A percentile compares a stretch with the other conserved stretches of the same genome.
Conservation (phyloP, 169 alveolate species). For the Pseudocohnilembus persalinus region DNA sequence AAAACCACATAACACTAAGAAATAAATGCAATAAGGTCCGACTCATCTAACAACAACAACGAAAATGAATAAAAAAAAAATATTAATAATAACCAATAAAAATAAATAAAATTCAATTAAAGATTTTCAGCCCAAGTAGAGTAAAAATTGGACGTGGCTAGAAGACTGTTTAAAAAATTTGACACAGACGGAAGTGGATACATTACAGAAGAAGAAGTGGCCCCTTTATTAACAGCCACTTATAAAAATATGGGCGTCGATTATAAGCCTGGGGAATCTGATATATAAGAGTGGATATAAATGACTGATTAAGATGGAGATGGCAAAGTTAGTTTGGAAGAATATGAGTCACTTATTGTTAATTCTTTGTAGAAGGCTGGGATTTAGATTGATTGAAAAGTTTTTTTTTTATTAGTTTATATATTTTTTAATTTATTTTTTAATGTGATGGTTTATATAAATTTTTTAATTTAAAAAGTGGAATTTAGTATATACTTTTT, state of each 20-base stretch:
- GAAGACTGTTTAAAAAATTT: constrained; percentile 29
- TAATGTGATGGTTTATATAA: background rate
- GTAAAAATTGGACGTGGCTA: constrained; percentile 37
- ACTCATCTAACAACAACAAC: no score
- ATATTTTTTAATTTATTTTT: no score
- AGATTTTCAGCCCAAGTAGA: constrained; percentile 41
- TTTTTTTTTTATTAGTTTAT: no score
- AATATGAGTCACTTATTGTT: constrained; percentile 26
- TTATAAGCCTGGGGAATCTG: constrained; percentile 35
- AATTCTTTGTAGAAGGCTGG: constrained; percentile 13
- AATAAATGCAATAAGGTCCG: no score
- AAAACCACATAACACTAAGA: no score
- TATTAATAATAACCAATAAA: no score
- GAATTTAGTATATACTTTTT: no score
- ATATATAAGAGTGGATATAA: constrained; percentile 30
- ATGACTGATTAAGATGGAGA: constrained; percentile 36
- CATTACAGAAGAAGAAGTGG: constrained; percentile 37
- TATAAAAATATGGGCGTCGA: constrained; percentile 39
- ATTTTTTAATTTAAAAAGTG: no score
- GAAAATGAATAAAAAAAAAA: no score
- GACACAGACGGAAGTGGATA: constrained; percentile 34
- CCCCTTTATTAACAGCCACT: constrained; percentile 9
- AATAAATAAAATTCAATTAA: no score
- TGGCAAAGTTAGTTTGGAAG: constrained; percentile 30
- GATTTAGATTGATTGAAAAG: background rate